These are phyloP conservation scores for Picochlorum sp. DNA, from an alignment of 139 green algal species.

Conservation along the genomic window DNA sequence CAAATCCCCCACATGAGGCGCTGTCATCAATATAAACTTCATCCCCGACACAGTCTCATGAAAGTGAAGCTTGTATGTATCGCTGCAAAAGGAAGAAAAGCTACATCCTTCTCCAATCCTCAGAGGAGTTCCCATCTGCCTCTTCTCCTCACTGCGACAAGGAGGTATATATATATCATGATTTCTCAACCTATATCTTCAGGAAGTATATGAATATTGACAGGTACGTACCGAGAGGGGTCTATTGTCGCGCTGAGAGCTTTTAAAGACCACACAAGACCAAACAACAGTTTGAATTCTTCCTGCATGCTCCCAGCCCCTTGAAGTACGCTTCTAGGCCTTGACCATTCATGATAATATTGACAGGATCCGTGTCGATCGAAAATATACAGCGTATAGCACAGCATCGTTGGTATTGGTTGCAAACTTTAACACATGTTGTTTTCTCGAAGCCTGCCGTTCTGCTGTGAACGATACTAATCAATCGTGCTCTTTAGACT, in stretches of 20 bases:
- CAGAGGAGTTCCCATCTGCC: conserved; percentile 58
- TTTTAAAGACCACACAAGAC: conserved; percentile 83
- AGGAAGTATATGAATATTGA: no score
- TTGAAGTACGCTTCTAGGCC: conserved; percentile 61
- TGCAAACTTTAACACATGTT: no score
- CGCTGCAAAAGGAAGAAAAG: conserved; percentile 74
- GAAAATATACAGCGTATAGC: conserved; percentile 76
- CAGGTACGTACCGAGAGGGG: conserved; percentile 51
- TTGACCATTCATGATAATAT: conserved; percentile 81
- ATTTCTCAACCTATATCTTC: no score
- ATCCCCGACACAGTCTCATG: conserved; percentile 81
- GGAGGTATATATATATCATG: background rate
- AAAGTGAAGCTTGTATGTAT: conserved; percentile 90
- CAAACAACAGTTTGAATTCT: conserved; percentile 95
- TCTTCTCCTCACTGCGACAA: conserved; percentile 44
- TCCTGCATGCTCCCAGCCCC: conserved; percentile 59
- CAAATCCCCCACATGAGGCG: conserved; percentile 55
- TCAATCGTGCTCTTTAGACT: no score
- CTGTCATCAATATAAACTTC: conserved; percentile 83
- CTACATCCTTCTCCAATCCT: conserved; percentile 65
- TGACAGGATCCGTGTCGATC: conserved; percentile 73
- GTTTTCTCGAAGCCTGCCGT: no score
- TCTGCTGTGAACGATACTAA: no score
- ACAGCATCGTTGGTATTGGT: background rate
- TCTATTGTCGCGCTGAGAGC: conserved; percentile 78